Conservation (phyloP, 225 moss, liverwort and hornwort genomes). For the Sphagnum contortum region DNA sequence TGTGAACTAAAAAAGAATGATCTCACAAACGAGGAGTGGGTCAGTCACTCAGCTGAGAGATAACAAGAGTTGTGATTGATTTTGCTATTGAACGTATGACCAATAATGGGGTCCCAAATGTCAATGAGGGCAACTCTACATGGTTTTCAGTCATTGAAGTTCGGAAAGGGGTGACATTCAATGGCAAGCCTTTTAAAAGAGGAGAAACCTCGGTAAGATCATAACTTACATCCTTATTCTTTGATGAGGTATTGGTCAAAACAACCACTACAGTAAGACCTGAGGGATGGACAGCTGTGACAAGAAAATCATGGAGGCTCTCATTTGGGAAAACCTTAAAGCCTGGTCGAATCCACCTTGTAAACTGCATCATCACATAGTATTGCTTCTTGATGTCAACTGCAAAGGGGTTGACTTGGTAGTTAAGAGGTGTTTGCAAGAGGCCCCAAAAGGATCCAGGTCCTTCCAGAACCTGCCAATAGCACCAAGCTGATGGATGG, state of each 20-base stretch:
- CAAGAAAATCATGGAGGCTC: constrained; percentile 54
- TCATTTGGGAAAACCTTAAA: constrained; percentile 53
- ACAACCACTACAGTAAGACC: constrained; percentile 59
- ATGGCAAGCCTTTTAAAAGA: constrained; percentile 12
- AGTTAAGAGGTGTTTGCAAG: constrained; percentile 61
- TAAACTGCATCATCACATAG: constrained; percentile 81
- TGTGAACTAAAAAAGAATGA: too few species aligned
- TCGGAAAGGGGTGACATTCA: constrained; percentile 51
- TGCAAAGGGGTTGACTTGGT: constrained; percentile 30
- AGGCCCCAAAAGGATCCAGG: constrained; percentile 87
- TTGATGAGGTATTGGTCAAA: constrained; percentile 47
- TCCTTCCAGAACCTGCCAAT: constrained; percentile 90
- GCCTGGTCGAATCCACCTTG: constrained; percentile 81
- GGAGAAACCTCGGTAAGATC: constrained; percentile 53
- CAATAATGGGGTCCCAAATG: constrained; percentile 29
- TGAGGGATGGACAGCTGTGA: constrained; percentile 54
- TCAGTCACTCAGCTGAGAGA: constrained; percentile 17
- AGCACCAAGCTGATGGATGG: constrained; percentile 93
- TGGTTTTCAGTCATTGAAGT: constrained; percentile 65
- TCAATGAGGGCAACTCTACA: constrained; percentile 30
- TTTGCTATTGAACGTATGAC: constrained; percentile 45
- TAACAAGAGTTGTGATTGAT: constrained; percentile 70
- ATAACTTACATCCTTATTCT: constrained; percentile 62
- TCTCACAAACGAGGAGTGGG: constrained; percentile 9
- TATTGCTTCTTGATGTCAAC: constrained; percentile 84